These are phyloP conservation scores for Entomortierella parvispora DNA, from an alignment of 192 early-diverging fungal genomes.

Conservation along the genomic window DNA sequence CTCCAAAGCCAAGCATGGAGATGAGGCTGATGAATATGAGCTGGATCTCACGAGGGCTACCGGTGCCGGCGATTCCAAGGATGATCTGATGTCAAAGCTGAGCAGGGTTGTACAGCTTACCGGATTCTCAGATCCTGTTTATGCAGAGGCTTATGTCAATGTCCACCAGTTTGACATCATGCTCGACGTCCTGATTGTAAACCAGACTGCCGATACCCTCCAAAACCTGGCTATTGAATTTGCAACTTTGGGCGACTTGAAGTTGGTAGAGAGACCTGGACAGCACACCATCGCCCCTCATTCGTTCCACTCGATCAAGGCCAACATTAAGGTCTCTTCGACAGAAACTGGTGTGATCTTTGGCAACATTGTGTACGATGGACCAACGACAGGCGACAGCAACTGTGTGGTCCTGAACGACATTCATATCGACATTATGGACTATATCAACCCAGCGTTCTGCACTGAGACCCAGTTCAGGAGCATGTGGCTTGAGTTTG, in stretches of 20 bases:
- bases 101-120: slow-evolving; percentile 96
- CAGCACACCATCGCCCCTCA: slow-evolving; percentile 90
- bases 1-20: slow-evolving; percentile 72
- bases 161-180: slow-evolving; percentile 98
- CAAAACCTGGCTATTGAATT: slow-evolving; percentile 99
- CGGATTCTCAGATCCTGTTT: slow-evolving; percentile 97
- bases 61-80: slow-evolving; percentile 72
- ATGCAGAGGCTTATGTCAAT: slow-evolving; percentile 97
- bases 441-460: slow-evolving; percentile 94
- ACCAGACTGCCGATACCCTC: slow-evolving; percentile 94
- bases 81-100: slow-evolving; percentile 90
- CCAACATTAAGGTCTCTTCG: slow-evolving; percentile 98
- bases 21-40: slow-evolving; percentile 84
- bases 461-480: slow-evolving; percentile 97
- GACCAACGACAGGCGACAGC: slow-evolving; percentile 88
- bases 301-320: slow-evolving; percentile 95
- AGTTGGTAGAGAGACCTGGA: slow-evolving; percentile 93
- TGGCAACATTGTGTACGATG: slow-evolving; percentile 98
- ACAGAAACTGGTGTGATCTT: slow-evolving; percentile 99
- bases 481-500: slow-evolving; percentile 99
- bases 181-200: slow-evolving; percentile 94
- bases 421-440: slow-evolving; percentile 99
- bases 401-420: slow-evolving; percentile 97
- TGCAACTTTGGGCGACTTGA: slow-evolving; percentile 97
- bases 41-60: slow-evolving; percentile 92